Evolutionary conservation across 2,329 filamentous ascomycete genomes (phyloP).

Genomic region (Arthrobotrys pseudoclavata): DNA sequence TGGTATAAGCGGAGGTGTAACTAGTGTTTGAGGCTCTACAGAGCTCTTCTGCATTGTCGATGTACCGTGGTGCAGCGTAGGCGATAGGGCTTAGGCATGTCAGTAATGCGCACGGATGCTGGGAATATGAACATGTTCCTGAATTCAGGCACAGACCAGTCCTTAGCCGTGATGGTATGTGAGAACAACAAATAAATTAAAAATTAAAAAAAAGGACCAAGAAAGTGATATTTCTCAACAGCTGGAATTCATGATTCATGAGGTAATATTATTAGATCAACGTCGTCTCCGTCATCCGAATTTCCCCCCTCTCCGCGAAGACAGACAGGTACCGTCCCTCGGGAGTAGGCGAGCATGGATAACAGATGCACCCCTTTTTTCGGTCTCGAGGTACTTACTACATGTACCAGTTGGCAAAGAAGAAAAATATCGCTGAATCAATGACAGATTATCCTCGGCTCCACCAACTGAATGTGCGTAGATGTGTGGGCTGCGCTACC

Average conservation of each 20-base stretch:
- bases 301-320: neutral
- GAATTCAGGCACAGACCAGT: constrained; percentile 55
- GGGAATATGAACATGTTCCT: constrained; percentile 35
- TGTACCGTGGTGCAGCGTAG: constrained; percentile 13
- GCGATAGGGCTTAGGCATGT: constrained; percentile 33
- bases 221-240: neutral
- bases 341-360: constrained; percentile 34
- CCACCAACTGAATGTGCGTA: constrained; percentile 40
- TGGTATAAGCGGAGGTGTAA: neutral
- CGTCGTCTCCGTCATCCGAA: constrained; percentile 1
- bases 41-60: constrained; percentile 12
- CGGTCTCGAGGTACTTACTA: neutral
- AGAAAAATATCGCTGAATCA: constrained; percentile 1
- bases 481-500: constrained; percentile 26
- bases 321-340: constrained; percentile 19
- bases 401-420: neutral
- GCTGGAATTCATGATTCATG: neutral
- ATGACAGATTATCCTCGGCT: constrained; percentile 42
- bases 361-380: constrained; percentile 13
- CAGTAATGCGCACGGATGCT: constrained; percentile 49
- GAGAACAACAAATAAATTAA: neutral
- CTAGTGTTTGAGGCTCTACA: constrained; percentile 43
- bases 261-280: constrained; percentile 10
- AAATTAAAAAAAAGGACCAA: constrained; percentile 3
- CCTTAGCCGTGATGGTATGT: constrained; percentile 26